Evolutionary conservation across 768 basidiomycete species (phyloP).

Genomic region (Termitomyces sp.): DNA sequence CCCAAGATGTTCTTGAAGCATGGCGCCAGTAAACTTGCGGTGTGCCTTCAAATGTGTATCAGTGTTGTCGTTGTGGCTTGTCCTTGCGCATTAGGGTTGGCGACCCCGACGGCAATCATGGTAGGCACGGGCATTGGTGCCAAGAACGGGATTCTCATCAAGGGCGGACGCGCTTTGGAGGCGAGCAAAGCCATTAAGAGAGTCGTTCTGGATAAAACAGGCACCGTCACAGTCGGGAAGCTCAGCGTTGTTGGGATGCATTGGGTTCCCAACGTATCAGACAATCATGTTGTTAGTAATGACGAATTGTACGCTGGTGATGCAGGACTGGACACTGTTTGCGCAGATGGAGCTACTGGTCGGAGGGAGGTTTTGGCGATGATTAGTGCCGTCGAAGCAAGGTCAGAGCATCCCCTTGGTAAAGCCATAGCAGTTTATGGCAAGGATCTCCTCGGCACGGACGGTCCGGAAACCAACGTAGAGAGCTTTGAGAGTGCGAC

Average conservation of each 20-base stretch:
- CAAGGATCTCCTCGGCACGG: conserved; percentile 50
- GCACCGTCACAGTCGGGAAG: conserved; percentile 95
- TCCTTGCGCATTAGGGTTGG: conserved; percentile 94
- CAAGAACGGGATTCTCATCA: conserved; percentile 96
- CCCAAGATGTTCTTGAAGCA: conserved; percentile 84
- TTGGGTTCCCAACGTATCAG: conserved; percentile 55
- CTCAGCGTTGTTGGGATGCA: conserved; percentile 71
- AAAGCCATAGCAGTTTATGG: conserved; percentile 88
- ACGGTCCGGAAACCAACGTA: conserved; percentile 52
- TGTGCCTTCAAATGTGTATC: conserved; percentile 96
- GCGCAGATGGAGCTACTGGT: conserved; percentile 60
- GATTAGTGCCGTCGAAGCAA: conserved; percentile 82
- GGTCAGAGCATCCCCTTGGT: conserved; percentile 95
- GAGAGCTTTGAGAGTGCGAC: conserved; percentile 84
- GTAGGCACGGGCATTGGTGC: conserved; percentile 98
- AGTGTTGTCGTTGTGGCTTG: conserved; percentile 98
- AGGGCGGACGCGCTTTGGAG: conserved; percentile 92
- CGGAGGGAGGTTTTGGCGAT: conserved; percentile 69
- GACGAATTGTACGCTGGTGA: conserved; percentile 43
- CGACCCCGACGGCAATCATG: conserved; percentile 98
- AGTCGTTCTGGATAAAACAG: conserved; percentile 95
- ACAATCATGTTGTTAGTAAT: conserved; percentile 17
- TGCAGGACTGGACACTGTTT: conserved; percentile 38
- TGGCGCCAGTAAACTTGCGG: conserved; percentile 81
- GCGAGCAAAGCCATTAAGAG: conserved; percentile 80